A percentile compares a stretch with the other conserved stretches of the same genome.
These are phyloP conservation scores for Candida dubliniensis DNA, from an alignment of 1,139 yeast genomes.

Conservation along the genomic window DNA sequence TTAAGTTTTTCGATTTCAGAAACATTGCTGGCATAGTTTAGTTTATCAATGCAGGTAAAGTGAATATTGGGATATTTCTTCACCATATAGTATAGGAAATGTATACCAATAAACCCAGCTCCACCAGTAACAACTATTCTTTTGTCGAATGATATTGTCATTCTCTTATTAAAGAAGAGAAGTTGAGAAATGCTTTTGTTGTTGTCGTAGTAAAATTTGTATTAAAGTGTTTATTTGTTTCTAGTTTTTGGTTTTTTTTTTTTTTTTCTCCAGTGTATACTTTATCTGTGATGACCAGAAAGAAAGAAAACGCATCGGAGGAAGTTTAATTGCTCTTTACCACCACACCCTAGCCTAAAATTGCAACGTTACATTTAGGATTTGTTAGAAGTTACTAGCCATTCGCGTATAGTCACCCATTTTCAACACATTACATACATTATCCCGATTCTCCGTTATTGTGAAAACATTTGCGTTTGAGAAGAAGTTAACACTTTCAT, in stretches of 20 bases:
- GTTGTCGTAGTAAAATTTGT: background rate
- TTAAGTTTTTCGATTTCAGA: slow-evolving; percentile 15
- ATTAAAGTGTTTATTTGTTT: slow-evolving; percentile 1
- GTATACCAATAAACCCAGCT: slow-evolving; percentile 60
- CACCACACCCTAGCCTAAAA: slow-evolving; percentile 4
- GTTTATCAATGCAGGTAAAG: slow-evolving; percentile 50
- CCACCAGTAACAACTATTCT: slow-evolving; percentile 55
- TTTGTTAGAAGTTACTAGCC: background rate
- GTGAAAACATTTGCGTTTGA: no score
- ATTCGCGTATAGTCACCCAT: no score
- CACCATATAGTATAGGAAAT: slow-evolving; percentile 44
- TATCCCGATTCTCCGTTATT: no score
- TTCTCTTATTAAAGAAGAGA: background rate
- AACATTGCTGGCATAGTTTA: slow-evolving; percentile 35
- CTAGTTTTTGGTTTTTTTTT: background rate
- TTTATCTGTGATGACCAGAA: background rate
- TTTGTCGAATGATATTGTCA: slow-evolving; percentile 16
- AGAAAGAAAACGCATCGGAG: background rate
- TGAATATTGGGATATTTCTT: slow-evolving; percentile 35
- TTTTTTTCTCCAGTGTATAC: no score
- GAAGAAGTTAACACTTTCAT: no score
- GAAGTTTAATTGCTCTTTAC: background rate
- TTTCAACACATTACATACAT: no score
- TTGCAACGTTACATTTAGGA: slow-evolving; percentile 22
- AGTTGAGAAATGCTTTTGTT: background rate